Conservation (phyloP, 441 rosid genomes). For the Gossypium gossypioides region DNA sequence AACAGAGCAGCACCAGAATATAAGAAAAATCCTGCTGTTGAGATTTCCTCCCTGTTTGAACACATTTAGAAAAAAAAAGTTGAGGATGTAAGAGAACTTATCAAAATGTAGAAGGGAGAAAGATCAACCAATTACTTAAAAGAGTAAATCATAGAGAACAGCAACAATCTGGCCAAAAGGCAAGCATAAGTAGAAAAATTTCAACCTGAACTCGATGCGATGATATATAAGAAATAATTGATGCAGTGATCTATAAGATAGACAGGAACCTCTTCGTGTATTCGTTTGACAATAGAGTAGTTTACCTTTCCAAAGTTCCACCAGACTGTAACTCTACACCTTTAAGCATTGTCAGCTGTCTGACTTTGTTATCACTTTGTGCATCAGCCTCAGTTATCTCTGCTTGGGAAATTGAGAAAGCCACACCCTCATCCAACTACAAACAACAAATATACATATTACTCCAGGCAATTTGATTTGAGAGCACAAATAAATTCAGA, state of each 20-base stretch:
- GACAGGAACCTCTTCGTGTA: not conserved
- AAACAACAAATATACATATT: conserved; percentile 8
- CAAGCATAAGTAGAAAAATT: not conserved
- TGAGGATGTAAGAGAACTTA: not conserved
- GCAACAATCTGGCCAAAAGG: not conserved
- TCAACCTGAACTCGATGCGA: not conserved
- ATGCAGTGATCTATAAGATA: not conserved
- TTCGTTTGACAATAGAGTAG: not conserved
- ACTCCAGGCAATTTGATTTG: not conserved
- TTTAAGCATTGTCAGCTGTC: conserved; percentile 11
- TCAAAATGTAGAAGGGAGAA: not conserved
- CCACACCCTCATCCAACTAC: conserved; percentile 21
- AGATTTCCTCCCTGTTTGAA: conserved; percentile 42
- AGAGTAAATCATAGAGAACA: not conserved
- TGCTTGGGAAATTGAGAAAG: conserved; percentile 26
- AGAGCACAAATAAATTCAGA: not conserved
- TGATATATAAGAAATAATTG: not conserved
- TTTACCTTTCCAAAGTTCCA: conserved; percentile 32
- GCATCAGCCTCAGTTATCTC: conserved; percentile 23
- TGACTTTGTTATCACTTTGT: not conserved
- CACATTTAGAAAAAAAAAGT: conserved; percentile 5
- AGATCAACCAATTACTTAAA: not conserved
- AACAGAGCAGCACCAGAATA: conserved; percentile 48
- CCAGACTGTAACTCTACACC: conserved; percentile 20
- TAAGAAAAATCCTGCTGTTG: conserved; percentile 30